Conservation (phyloP, 2,329 filamentous ascomycete species). For the Balansia obtecta region DNA sequence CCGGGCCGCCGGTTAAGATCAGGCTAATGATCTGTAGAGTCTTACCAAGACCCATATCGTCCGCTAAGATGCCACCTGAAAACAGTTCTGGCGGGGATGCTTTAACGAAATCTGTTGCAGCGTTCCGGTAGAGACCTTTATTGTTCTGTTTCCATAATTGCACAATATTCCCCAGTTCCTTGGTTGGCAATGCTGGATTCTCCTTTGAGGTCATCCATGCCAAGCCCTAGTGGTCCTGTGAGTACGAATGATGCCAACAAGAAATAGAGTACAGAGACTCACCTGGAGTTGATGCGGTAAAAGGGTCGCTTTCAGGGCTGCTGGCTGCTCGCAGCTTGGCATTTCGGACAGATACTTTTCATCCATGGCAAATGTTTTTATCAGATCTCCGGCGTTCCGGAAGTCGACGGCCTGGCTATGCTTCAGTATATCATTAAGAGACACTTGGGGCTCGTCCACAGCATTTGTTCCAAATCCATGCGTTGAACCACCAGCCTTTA, state of each 20-base stretch:
- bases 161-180: conserved; percentile 44
- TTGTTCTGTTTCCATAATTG: conserved; percentile 63
- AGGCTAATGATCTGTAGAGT: conserved; percentile 77
- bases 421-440: conserved; percentile 51
- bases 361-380: conserved; percentile 57
- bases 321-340: conserved; percentile 60
- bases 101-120: conserved; percentile 45
- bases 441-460: conserved; percentile 25
- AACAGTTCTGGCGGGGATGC: conserved; percentile 47
- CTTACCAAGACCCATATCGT: conserved; percentile 90
- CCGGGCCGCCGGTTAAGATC: conserved; percentile 46
- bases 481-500: conserved; percentile 26
- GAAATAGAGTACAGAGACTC: conserved; percentile 6
- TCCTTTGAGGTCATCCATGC: conserved; percentile 75
- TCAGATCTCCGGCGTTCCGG: conserved; percentile 48
- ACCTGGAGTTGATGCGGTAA: conserved; percentile 67
- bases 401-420: conserved; percentile 57
- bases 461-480: conserved; percentile 20
- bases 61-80: conserved; percentile 70
- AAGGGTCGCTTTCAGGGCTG: conserved; percentile 50
- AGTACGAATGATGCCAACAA: conserved; percentile 7
- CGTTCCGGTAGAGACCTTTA: conserved; percentile 47
- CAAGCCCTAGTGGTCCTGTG: conserved; percentile 44
- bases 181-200: conserved; percentile 49
- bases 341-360: conserved; percentile 60